Conservation (phyloP, 73 alveolate species). For the Stentor coeruleus region DNA sequence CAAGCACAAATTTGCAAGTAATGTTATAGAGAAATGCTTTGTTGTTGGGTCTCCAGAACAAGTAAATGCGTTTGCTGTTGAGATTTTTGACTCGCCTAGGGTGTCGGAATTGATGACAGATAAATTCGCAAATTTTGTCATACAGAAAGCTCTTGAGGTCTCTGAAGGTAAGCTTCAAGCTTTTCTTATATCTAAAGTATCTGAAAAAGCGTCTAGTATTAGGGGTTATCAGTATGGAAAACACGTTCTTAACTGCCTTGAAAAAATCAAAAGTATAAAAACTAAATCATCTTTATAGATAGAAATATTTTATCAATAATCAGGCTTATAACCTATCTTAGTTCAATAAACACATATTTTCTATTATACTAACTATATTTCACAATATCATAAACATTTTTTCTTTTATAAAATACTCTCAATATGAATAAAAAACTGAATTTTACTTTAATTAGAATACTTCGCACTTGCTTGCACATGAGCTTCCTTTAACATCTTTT, state of each 20-base stretch:
- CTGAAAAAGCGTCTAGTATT: not conserved
- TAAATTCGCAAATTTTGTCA: slow-evolving; percentile 19
- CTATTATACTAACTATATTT: no score
- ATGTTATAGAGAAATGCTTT: slow-evolving; percentile 74
- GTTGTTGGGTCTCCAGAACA: slow-evolving; percentile 49
- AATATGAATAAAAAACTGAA: no score
- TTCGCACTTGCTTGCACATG: no score
- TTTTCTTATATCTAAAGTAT: slow-evolving; percentile 5
- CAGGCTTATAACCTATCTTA: no score
- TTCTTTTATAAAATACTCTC: no score
- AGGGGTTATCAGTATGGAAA: slow-evolving; percentile 19
- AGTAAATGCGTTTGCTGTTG: slow-evolving; percentile 20
- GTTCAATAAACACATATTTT: no score
- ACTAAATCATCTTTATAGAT: not conserved
- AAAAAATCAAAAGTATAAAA: slow-evolving; percentile 6
- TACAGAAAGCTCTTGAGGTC: slow-evolving; percentile 24
- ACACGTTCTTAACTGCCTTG: slow-evolving; percentile 15
- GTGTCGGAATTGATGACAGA: slow-evolving; percentile 22
- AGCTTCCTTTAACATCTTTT: no score
- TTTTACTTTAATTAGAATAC: no score
- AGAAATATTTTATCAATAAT: no score
- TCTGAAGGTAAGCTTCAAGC: not conserved
- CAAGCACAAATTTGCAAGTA: slow-evolving; percentile 68
- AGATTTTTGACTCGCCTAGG: not conserved
- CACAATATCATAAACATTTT: no score